Conservation (phyloP, 306 rosid species). For the Citrullus colocynthis region DNA sequence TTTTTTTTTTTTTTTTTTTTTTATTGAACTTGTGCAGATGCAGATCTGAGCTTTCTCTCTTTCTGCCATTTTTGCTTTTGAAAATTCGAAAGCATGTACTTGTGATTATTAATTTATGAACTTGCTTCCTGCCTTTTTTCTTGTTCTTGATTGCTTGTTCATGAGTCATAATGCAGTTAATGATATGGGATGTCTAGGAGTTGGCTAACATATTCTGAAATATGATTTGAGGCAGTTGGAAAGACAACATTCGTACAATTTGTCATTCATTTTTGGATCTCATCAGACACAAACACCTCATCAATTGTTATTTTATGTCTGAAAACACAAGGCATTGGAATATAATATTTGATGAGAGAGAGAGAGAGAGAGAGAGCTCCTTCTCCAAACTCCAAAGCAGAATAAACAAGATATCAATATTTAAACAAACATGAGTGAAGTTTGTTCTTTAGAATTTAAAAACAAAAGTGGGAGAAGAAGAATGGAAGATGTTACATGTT, state of each 20-base stretch:
- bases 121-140: not conserved
- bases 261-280: not conserved
- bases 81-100: not conserved
- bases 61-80: not conserved
- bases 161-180: not conserved
- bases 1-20: not conserved
- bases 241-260: constrained; percentile 5
- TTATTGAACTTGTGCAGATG: not conserved
- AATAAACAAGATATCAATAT: not conserved
- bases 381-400: constrained; percentile 1
- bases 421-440: not conserved
- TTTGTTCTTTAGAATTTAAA: not conserved
- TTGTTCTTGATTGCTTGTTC: not conserved
- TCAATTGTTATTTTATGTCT: not conserved
- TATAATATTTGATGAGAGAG: not conserved
- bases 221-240: not conserved
- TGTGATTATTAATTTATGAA: not conserved
- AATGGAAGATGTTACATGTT: not conserved
- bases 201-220: constrained; percentile 1
- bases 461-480: constrained; percentile 1
- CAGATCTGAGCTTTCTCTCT: not conserved
- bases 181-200: not conserved
- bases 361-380: not conserved
- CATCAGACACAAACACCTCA: not conserved
- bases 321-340: not conserved